phyloP scores from a whole-genome alignment of 1,284 basidiomycete genomes.

The Ceratobasidium theobromae region DNA sequence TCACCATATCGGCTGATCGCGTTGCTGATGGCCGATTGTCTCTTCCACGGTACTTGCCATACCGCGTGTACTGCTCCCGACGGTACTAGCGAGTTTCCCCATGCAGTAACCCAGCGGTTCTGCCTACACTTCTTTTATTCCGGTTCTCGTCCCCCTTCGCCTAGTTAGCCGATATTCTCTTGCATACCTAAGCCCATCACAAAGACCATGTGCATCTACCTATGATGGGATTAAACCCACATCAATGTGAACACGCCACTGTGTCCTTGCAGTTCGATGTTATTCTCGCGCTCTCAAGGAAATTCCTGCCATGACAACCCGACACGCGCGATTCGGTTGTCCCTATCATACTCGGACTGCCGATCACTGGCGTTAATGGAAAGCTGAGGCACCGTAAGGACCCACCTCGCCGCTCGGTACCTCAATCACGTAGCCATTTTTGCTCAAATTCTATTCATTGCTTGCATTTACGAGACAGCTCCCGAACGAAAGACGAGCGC shows the following conservation, averaged over 20 bases:
- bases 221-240: not conserved
- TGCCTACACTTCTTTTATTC: too few species aligned
- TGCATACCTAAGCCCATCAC: not conserved
- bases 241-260: not conserved
- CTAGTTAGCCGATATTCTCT: too few species aligned
- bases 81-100: too few species aligned
- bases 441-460: not conserved
- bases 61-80: too few species aligned
- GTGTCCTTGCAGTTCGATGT: not conserved
- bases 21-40: not conserved
- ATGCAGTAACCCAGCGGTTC: too few species aligned
- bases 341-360: not conserved
- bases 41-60: constrained; percentile 16
- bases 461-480: not conserved
- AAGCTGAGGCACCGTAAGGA: not conserved
- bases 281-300: not conserved
- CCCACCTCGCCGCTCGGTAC: not conserved
- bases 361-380: not conserved
- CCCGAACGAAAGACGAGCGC: too few species aligned
- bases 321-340: not conserved
- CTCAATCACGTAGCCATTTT: not conserved
- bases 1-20: constrained; percentile 1
- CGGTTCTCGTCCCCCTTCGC: too few species aligned
- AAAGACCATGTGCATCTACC: not conserved
- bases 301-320: not conserved